Conservation (phyloP, 1,284 basidiomycete species). For the Sanghuangporus sanghuang region DNA sequence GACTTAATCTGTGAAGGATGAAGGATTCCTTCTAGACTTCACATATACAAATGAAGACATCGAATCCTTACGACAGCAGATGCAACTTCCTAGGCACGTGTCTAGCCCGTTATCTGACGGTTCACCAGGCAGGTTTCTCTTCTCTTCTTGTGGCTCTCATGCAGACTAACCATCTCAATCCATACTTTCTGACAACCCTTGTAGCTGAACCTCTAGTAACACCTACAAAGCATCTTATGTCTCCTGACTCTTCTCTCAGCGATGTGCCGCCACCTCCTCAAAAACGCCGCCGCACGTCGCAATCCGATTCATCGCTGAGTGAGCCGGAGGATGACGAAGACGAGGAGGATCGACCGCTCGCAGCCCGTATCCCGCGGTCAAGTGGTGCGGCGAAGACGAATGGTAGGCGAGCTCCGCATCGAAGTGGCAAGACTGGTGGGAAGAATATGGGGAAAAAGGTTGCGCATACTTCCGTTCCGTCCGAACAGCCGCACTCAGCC, state of each 20-base stretch:
- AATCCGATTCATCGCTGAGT: constrained; percentile 43
- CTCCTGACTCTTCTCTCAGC: constrained; percentile 54
- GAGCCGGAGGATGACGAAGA: constrained; percentile 41
- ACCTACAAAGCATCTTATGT: constrained; percentile 36
- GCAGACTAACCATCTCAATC: neutral
- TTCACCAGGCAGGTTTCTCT: constrained; percentile 29
- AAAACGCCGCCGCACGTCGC: constrained; percentile 34
- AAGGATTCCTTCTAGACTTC: constrained; percentile 72
- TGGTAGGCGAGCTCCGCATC: constrained; percentile 12
- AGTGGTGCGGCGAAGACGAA: constrained; percentile 19
- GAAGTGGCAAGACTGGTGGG: constrained; percentile 46
- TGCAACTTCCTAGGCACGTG: constrained; percentile 47
- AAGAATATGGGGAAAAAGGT: constrained; percentile 56
- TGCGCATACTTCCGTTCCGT: constrained; percentile 44
- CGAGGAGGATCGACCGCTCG: constrained; percentile 60
- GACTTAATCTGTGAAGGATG: constrained; percentile 47
- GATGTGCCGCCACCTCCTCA: constrained; percentile 45
- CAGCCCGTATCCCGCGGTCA: constrained; percentile 39
- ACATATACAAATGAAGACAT: constrained; percentile 68
- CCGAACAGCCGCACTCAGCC: constrained; percentile 16
- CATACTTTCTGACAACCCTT: neutral
- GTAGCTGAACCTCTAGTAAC: constrained; percentile 26
- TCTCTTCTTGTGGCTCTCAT: neutral
- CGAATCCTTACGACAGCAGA: constrained; percentile 66
- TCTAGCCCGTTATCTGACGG: constrained; percentile 30